Conservation (phyloP, 805 yeast species). For the Lipomyces oligophaga region DNA sequence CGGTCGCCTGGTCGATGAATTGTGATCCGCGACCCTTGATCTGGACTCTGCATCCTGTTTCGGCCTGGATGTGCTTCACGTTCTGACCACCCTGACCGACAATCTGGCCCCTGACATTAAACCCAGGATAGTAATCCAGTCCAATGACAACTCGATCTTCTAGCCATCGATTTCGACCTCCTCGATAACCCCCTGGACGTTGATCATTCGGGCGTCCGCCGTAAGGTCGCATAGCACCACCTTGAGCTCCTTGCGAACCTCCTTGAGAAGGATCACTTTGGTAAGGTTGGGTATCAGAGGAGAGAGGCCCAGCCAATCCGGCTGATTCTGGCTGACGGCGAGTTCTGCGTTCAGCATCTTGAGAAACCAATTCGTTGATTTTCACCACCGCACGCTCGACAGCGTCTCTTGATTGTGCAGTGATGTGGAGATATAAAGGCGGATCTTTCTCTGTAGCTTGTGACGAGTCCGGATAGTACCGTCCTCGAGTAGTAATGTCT, state of each 20-base stretch:
- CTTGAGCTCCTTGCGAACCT: too few relatives aligned
- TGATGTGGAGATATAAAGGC: conserved; percentile 45
- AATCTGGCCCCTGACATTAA: conserved; percentile 35
- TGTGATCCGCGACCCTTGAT: conserved; percentile 40
- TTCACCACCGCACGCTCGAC: conserved; percentile 61
- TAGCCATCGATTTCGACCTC: conserved; percentile 19
- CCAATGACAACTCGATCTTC: conserved; percentile 32
- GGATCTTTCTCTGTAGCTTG: conserved; percentile 36
- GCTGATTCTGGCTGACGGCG: conserved; percentile 5
- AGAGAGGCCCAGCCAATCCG: too few relatives aligned
- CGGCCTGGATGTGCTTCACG: conserved; percentile 38
- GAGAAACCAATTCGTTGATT: conserved; percentile 51
- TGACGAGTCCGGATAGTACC: conserved; percentile 38
- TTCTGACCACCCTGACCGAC: conserved; percentile 40
- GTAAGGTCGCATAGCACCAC: too few relatives aligned
- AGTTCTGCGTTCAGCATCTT: conserved; percentile 28
- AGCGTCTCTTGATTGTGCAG: conserved; percentile 50
- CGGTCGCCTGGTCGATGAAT: conserved; percentile 35
- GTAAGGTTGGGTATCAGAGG: neutral
- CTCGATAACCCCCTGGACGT: conserved; percentile 9
- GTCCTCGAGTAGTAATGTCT: conserved; percentile 36
- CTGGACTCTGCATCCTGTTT: conserved; percentile 37
- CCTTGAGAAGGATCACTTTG: neutral
- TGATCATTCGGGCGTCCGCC: conserved; percentile 1
- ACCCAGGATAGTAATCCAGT: conserved; percentile 30